These are phyloP conservation scores for Exophiala calicioides DNA, from an alignment of 2,329 filamentous ascomycete species.

Conservation along the genomic window DNA sequence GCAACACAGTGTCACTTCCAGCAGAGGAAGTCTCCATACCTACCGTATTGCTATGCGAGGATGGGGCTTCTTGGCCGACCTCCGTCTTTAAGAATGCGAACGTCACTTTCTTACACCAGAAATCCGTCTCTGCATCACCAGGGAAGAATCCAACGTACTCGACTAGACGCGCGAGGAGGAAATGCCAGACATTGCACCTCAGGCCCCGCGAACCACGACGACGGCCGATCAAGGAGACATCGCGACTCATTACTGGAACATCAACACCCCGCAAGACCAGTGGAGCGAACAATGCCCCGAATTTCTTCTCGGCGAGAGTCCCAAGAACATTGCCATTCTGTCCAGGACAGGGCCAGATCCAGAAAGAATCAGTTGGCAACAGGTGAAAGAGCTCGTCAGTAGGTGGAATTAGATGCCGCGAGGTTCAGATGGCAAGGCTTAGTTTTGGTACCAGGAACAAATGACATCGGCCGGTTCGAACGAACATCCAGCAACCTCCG, in stretches of 20 bases:
- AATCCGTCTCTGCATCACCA: too few relatives aligned
- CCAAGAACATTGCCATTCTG: constrained; percentile 71
- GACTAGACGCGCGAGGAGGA: not conserved
- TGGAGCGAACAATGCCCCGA: constrained; percentile 69
- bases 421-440: not conserved
- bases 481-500: constrained; percentile 74
- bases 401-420: constrained; percentile 11
- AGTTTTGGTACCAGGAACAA: constrained; percentile 48
- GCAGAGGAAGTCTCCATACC: too few relatives aligned
- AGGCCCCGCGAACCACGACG: constrained; percentile 14
- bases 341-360: constrained; percentile 69
- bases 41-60: too few relatives aligned
- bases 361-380: constrained; percentile 65
- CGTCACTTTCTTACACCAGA: too few relatives aligned
- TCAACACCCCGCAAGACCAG: constrained; percentile 68
- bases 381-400: constrained; percentile 65
- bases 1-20: too few relatives aligned
- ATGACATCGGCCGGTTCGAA: constrained; percentile 74
- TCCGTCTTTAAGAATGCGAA: too few relatives aligned
- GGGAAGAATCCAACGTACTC: not conserved
- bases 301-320: constrained; percentile 63
- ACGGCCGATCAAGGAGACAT: constrained; percentile 32
- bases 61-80: too few relatives aligned
- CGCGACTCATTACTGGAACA: constrained; percentile 71
- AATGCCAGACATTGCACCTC: constrained; percentile 29